These are phyloP conservation scores for Onygenales sp. DNA, from an alignment of 2,329 filamentous ascomycete genomes.

Conservation along the genomic window DNA sequence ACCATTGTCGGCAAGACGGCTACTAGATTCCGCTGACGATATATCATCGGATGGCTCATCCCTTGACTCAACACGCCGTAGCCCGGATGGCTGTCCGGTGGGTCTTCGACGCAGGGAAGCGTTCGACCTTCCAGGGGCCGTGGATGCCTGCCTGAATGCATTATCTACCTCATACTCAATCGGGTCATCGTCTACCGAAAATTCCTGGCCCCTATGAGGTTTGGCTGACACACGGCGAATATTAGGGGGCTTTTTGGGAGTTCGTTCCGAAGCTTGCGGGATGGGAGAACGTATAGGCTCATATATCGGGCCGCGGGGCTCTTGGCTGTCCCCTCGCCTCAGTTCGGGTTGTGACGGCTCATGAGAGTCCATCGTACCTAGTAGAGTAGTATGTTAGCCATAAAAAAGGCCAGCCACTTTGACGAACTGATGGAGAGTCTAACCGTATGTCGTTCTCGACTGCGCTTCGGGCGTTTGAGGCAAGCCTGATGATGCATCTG, in stretches of 20 bases:
- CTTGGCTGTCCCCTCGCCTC: background rate
- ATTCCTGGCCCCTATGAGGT: slow-evolving; percentile 73
- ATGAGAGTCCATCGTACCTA: slow-evolving; percentile 22
- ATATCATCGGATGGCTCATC: slow-evolving; percentile 30
- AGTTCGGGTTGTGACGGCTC: slow-evolving; percentile 11
- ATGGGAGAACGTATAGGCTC: slow-evolving; percentile 37
- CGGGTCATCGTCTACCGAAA: slow-evolving; percentile 82
- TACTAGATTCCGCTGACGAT: slow-evolving; percentile 22
- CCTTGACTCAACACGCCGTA: slow-evolving; percentile 27
- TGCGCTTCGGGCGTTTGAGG: background rate
- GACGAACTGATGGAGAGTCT: background rate
- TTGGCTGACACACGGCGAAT: slow-evolving; percentile 66
- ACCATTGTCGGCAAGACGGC: slow-evolving; percentile 21
- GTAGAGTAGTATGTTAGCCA: background rate
- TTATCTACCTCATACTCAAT: slow-evolving; percentile 66
- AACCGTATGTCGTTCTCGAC: slow-evolving; percentile 1
- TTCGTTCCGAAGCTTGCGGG: slow-evolving; percentile 29
- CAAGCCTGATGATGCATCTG: background rate
- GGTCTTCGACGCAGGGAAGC: slow-evolving; percentile 33
- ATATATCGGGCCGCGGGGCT: background rate
- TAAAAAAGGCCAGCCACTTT: background rate
- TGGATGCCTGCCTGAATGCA: slow-evolving; percentile 7
- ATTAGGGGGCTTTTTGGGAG: slow-evolving; percentile 61
- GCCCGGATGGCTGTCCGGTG: slow-evolving; percentile 21
- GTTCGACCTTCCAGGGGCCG: slow-evolving; percentile 23